Conservation (phyloP, 495 filamentous ascomycete genomes). For the Neurospora pannonica region DNA sequence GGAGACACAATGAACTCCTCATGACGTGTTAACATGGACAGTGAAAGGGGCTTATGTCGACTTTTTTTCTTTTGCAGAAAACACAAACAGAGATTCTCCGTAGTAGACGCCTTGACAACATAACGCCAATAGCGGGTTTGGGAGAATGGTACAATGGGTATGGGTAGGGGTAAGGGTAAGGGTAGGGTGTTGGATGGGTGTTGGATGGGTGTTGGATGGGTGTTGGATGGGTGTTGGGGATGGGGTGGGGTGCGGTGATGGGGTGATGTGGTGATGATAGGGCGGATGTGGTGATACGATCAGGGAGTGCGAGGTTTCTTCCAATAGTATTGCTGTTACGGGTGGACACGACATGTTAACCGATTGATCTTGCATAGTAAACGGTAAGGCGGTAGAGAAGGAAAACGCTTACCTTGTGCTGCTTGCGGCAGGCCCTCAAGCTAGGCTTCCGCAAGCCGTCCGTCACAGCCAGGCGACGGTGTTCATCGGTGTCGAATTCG, state of each 20-base stretch:
- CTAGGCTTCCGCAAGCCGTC: conserved; percentile 80
- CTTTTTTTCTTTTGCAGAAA: conserved; percentile 2
- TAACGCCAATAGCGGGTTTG: not conserved
- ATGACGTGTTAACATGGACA: conserved; percentile 1
- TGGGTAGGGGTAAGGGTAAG: not conserved
- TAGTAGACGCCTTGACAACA: not conserved
- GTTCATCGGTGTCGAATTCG: conserved; percentile 73
- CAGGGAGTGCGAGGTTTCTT: conserved; percentile 57
- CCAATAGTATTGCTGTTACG: conserved; percentile 82
- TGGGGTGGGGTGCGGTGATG: not conserved
- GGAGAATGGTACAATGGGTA: not conserved
- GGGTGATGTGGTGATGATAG: not conserved
- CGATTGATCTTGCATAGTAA: conserved; percentile 9
- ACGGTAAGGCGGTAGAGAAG: conserved; percentile 1
- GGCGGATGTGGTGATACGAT: conserved; percentile 4
- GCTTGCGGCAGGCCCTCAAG: conserved; percentile 77
- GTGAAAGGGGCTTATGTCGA: conserved; percentile 5
- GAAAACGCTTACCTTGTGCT: conserved; percentile 72
- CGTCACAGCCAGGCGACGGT: conserved; percentile 72
- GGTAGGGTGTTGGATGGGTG: not conserved
- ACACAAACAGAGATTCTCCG: not conserved
- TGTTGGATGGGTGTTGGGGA: not conserved
- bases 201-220: not conserved
- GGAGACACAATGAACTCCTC: not conserved
- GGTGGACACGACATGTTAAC: conserved; percentile 13